phyloP scores from a whole-genome alignment of 2,329 filamentous ascomycete species.

The Xylaria sp. region DNA sequence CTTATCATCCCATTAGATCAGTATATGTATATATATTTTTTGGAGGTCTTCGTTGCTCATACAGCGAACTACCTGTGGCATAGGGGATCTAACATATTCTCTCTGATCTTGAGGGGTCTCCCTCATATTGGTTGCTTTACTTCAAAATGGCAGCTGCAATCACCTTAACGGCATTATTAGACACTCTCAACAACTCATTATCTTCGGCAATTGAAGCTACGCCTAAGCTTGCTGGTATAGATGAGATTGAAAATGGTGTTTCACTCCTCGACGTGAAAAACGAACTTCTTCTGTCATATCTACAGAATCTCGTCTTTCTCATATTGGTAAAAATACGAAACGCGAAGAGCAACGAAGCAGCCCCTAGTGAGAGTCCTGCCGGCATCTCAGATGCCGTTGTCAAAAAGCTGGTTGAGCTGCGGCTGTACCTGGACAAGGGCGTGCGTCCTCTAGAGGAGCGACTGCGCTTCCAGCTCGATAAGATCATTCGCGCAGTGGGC shows the following conservation, averaged over 20 bases:
- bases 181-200: constrained; percentile 68
- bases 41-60: not conserved
- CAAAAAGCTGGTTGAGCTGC: constrained; percentile 87
- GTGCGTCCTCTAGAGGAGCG: constrained; percentile 89
- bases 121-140: not conserved
- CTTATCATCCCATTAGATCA: constrained; percentile 25
- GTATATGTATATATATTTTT: constrained; percentile 11
- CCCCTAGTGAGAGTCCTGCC: constrained; percentile 49
- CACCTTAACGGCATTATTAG: constrained; percentile 62
- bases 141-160: constrained; percentile 60
- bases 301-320: constrained; percentile 92
- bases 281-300: constrained; percentile 94
- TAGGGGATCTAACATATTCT: not conserved
- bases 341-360: constrained; percentile 48
- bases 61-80: not conserved
- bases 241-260: constrained; percentile 85
- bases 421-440: constrained; percentile 93
- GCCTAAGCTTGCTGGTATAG: constrained; percentile 69
- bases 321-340: constrained; percentile 83
- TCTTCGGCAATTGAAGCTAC: constrained; percentile 74
- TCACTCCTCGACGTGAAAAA: constrained; percentile 96
- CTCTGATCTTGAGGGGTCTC: constrained; percentile 11
- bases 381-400: constrained; percentile 75
- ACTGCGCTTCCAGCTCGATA: constrained; percentile 95
- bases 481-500: constrained; percentile 88